Base-by-base conservation (phyloP, 208 protist species). In the Crithidia thermophila region DNA sequence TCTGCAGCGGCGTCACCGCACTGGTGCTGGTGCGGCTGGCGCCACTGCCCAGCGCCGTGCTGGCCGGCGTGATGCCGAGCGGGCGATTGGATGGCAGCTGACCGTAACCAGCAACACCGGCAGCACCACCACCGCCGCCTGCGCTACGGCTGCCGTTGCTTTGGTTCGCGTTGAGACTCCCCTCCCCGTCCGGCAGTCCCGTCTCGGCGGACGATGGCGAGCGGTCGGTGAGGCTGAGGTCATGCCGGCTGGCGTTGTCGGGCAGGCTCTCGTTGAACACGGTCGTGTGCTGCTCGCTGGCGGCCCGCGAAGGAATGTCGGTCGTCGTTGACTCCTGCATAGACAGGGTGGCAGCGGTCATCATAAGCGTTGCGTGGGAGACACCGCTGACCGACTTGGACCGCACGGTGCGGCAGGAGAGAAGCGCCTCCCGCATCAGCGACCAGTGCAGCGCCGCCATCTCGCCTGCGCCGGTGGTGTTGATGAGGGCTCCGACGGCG, bases 361-460 rank as follows among this genome's bases (percentile, higher is more conserved):
- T n/a, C n/a, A n/a, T n/a, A n/a, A n/a, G n/a, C 25, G 42, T 64
- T 7, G 42, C 33, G 0, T 52, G 58, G 31, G 58, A 64, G 30
- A 18, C 30, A 10, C 31, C 45, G 33, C 58, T 43, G 31, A 43
- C 21, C 2, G 58, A 64, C 18, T 28, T 25, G 13, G 18, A 6
- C 2, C 36, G n/a, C 4, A 11, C 37, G 9, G 5, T 16, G 13
- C 50, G 14, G 28, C 30, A 30, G 3, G 30, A 27, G 11, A 66
- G 0, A 16, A 73, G 50, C 3, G 47, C 50, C 4, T 73, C 58
- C 10, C 67, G 67, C 57, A 73, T 60, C 37, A 39, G 14, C 11
- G 50, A 14, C 67, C 67, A 73, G 28, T 57, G 43, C 39, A 46
- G 23, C 37, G 11, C 14, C 36, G 40, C 5, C 36, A 56, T 5